Evolutionary conservation across 1,284 basidiomycete species (phyloP), one percentile per base, ranked within the genome.

Genomic region (Microbotryomycetes sp.): DNA sequence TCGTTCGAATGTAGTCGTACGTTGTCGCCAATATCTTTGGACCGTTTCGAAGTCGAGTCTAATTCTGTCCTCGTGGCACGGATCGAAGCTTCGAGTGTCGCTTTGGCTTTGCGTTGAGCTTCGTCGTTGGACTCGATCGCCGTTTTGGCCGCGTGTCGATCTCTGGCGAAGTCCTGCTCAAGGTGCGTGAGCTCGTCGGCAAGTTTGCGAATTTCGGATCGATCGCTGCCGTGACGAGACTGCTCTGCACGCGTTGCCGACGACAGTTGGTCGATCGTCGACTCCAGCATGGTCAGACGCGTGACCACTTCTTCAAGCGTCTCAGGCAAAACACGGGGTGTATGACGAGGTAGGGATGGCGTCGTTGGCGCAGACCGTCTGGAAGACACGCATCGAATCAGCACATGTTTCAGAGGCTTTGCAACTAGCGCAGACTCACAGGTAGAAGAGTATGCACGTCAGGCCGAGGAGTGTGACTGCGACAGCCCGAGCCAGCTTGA

Each of bases 271-370:
- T 71, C 70, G 26, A 77, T 68, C 0, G 75, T 74, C 0, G 65
- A 57, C 52, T 79, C 78, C 49, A 79, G 69, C 3, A 69, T 61
- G 1, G 73, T 67, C 3, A 93, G 77, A 12, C 90, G 83, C 1
- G 80, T 78, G 3, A 85, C 79, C 23, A 92, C 78, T 64, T 88
- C 88, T 5, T 83, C 81, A 52, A 91, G 78, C 69, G 87, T 82
- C 14, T 80, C 80, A 1, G 85, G 83, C 87, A 86, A 5, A 79
- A 71, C 9, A 82, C 79, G 0, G 88, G 23, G 36, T 45, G 59
- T 68, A 75, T 12, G 54, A 42, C 12, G 54, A 12, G 4, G 63
- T n/a, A 0, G 9, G 81, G 74, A 16, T 75, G n/a, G 60, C 31
- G 30, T 49, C 23, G 32, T 47, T 45, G 25, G 59, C 52, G 42